Base-by-base conservation (phyloP, 768 basidiomycete genomes). In the Suillus bovinus region DNA sequence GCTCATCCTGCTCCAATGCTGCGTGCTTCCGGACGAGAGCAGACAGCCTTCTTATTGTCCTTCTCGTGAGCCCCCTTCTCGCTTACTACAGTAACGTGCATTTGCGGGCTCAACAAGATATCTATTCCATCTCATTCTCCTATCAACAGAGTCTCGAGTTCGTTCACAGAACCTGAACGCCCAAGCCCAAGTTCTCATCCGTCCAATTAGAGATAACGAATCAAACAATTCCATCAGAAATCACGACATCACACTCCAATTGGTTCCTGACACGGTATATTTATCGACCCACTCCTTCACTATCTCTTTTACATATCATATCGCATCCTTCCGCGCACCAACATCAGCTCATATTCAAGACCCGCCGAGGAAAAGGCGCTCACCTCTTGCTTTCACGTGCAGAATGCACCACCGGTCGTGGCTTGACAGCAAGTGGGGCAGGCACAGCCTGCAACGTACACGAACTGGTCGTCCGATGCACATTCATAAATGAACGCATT, bases 401-500 rank as follows among this genome's bases (percentile, higher is more conserved):
- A 55, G 54, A 5, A 55, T 7, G 34, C 54, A 11, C 54, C 54
- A 5, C 16, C 0, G 9, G 36, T 24, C 16, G 36, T 27, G 16
- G 54, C 16, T 2, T 10, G 22, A 6, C 54, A 55, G 34, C 54
- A 55, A 38, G 54, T 55, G 16, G 54, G 34, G 54, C 54, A 55
- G 24, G 0, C 16, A 16, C 34, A 38, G 36, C 54, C 54, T 36
- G 34, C 22, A 17, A 17, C 5, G 16, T 55, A 55, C 14, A 55
- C 54, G 16, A 38, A 55, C 2, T 2, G 1, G 22, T 38, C 54
- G 1, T 34, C 17, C 9, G 34, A 16, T 17, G 22, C 22, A 55
- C 54, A 55, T 24, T 55, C 54, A 6, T 55, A 55, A 24, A 55
- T 24, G 34, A 55, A 55, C 16, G 54, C 34, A 9, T 55, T 55